Conservation (phyloP, 257 asterid species). For the Forsythia suspensa region DNA sequence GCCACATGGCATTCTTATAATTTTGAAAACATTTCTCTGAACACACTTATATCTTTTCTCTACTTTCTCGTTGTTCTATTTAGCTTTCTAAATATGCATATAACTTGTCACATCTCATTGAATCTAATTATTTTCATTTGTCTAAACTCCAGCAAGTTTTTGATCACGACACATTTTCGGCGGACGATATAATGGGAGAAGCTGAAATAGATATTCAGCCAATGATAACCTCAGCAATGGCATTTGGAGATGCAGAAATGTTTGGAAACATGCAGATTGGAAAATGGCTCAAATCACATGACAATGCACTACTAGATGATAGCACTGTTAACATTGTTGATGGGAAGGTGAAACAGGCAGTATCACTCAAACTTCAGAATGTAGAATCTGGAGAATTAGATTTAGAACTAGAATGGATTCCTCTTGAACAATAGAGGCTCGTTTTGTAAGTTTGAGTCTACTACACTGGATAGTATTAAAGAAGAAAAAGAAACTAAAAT, state of each 20-base stretch:
- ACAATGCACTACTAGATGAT: conserved; percentile 77
- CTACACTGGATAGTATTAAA: neutral
- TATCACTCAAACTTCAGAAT: conserved; percentile 78
- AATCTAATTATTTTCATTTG: too few species aligned
- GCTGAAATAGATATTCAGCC: conserved; percentile 95
- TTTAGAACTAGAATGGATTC: conserved; percentile 92
- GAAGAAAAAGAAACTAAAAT: neutral
- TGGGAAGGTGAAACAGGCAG: conserved; percentile 79
- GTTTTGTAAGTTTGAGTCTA: neutral
- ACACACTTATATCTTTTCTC: too few species aligned
- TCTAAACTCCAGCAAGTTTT: conserved; percentile 63
- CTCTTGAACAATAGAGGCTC: conserved; percentile 65
- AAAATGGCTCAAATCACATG: conserved; percentile 82
- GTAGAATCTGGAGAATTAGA: conserved; percentile 91
- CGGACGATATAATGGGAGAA: conserved; percentile 96
- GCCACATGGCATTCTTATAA: too few species aligned
- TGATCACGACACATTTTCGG: conserved; percentile 88
- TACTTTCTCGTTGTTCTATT: too few species aligned
- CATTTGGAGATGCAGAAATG: conserved; percentile 81
- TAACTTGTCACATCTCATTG: too few species aligned
- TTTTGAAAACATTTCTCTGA: too few species aligned
- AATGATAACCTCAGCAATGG: conserved; percentile 89
- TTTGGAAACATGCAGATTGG: conserved; percentile 93
- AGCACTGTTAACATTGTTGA: conserved; percentile 89
- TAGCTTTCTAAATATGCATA: too few species aligned